Evolutionary conservation across 2,329 filamentous ascomycete genomes (phyloP).

Genomic region (Cladophialophora yegresii): DNA sequence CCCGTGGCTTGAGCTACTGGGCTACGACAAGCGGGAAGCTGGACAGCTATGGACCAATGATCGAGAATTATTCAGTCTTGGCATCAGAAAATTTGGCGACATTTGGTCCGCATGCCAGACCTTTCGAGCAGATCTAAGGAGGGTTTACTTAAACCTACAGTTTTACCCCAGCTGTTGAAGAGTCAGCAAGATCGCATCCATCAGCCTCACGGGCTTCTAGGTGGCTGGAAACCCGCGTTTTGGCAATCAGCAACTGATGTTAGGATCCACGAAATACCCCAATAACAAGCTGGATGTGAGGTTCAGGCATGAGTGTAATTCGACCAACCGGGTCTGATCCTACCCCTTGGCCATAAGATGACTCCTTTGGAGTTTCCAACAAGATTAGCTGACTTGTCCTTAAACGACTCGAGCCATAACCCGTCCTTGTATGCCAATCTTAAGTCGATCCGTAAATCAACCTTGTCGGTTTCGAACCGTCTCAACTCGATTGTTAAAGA

Average conservation of each 20-base stretch:
- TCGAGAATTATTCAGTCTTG: slow-evolving; percentile 11
- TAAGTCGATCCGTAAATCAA: slow-evolving; percentile 72
- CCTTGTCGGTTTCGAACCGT: slow-evolving; percentile 77
- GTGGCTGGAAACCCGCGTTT: background rate
- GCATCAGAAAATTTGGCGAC: slow-evolving; percentile 16
- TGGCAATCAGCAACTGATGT: background rate
- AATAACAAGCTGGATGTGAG: background rate
- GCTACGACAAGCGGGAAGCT: background rate
- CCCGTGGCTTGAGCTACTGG: slow-evolving; percentile 15
- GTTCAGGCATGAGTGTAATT: background rate
- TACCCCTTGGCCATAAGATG: slow-evolving; percentile 16
- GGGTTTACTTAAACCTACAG: background rate
- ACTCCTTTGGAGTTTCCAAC: slow-evolving; percentile 28
- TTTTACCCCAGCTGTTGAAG: background rate
- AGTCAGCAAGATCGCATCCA: background rate
- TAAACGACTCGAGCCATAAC: slow-evolving; percentile 26
- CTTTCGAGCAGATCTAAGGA: background rate
- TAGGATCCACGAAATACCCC: background rate
- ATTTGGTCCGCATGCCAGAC: background rate
- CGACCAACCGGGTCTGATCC: background rate
- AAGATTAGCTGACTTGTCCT: slow-evolving; percentile 25
- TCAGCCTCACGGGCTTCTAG: background rate
- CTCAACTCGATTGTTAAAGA: slow-evolving; percentile 77
- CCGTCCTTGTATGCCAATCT: slow-evolving; percentile 44
- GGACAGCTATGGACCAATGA: background rate